phyloP scores from a whole-genome alignment of 1,284 basidiomycete genomes.

The Rhodotorula glutinis region DNA sequence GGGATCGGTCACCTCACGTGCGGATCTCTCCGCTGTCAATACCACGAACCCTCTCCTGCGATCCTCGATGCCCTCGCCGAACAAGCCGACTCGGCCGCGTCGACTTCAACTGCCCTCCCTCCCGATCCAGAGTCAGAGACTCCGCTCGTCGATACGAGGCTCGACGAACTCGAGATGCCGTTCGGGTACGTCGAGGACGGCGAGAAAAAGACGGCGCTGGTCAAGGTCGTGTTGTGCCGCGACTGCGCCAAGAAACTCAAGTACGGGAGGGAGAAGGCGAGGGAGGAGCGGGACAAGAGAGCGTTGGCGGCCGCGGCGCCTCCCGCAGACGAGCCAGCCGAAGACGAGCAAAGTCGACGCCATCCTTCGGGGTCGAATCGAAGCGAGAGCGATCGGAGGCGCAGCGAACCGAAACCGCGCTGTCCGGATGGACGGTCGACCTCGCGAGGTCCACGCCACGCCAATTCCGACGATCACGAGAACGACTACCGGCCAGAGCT shows the following conservation, averaged over 20 bases:
- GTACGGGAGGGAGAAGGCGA: slow-evolving; percentile 60
- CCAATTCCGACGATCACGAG: background rate
- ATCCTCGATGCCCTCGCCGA: slow-evolving; percentile 34
- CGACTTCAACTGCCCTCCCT: slow-evolving; percentile 54
- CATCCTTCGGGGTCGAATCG: too few relatives aligned
- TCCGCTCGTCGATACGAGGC: slow-evolving; percentile 34
- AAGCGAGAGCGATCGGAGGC: too few relatives aligned
- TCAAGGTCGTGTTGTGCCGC: slow-evolving; percentile 79
- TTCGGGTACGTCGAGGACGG: slow-evolving; percentile 81
- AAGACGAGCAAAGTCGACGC: background rate
- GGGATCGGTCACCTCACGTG: slow-evolving; percentile 70
- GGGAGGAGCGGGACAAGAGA: slow-evolving; percentile 50
- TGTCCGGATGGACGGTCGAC: too few relatives aligned
- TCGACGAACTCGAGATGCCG: slow-evolving; percentile 65
- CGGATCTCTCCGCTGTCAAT: slow-evolving; percentile 74
- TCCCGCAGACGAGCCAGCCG: background rate
- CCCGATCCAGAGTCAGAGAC: slow-evolving; percentile 30
- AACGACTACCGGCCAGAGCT: background rate
- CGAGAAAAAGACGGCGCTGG: slow-evolving; percentile 69
- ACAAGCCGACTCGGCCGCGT: slow-evolving; percentile 44
- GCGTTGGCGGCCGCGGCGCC: background rate
- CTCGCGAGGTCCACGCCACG: too few relatives aligned
- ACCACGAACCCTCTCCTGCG: slow-evolving; percentile 54
- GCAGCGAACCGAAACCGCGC: too few relatives aligned
- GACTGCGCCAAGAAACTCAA: slow-evolving; percentile 75